phyloP scores from a whole-genome alignment of 2,329 filamentous ascomycete species.

The Fonsecaea nubica region DNA sequence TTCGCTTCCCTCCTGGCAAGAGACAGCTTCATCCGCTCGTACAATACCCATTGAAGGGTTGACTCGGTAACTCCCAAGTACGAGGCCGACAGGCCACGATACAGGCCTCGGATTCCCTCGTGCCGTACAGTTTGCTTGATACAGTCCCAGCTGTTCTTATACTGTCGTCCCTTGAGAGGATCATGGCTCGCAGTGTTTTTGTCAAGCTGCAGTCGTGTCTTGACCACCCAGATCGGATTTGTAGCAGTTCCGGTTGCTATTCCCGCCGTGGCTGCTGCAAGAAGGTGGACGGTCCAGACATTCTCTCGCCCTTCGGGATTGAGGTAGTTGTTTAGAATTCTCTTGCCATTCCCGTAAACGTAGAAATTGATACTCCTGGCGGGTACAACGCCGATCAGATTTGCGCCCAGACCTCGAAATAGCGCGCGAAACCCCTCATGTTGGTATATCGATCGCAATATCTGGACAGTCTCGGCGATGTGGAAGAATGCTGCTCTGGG shows the following conservation, averaged over 20 bases:
- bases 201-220: constrained; percentile 90
- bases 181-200: constrained; percentile 73
- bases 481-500: constrained; percentile 73
- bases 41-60: constrained; percentile 91
- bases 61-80: constrained; percentile 91
- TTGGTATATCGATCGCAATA: constrained; percentile 78
- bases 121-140: constrained; percentile 78
- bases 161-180: constrained; percentile 67
- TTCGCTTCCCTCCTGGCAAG: constrained; percentile 69
- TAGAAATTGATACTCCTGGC: constrained; percentile 93
- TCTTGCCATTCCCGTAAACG: constrained; percentile 90
- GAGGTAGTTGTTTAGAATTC: constrained; percentile 75
- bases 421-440: constrained; percentile 84
- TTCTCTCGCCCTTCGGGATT: constrained; percentile 63
- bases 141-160: constrained; percentile 88
- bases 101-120: constrained; percentile 82
- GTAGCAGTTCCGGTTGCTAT: constrained; percentile 88
- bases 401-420: constrained; percentile 92
- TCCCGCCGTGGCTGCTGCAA: constrained; percentile 77
- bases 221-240: constrained; percentile 96
- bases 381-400: constrained; percentile 86
- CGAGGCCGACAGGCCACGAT: constrained; percentile 87
- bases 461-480: constrained; percentile 83
- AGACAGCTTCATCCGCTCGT: constrained; percentile 87
- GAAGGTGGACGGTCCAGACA: constrained; percentile 69